Percentiles rank a stretch among this genome's conserved stretches.
Evolutionary conservation across 495 filamentous ascomycete species (phyloP).

Genomic region (Neurospora sublineolata): DNA sequence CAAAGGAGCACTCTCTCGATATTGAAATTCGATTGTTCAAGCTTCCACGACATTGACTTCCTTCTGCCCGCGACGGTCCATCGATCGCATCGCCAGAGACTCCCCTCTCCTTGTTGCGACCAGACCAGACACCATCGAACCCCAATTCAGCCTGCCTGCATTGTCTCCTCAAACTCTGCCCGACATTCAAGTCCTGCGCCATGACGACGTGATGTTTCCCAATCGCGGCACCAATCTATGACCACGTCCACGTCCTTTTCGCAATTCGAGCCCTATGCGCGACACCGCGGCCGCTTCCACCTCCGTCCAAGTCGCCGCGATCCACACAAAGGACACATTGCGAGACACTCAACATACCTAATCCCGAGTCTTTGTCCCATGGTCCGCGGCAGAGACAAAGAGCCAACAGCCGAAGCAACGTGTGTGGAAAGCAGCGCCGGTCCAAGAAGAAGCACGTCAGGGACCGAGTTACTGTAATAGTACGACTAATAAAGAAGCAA

Average conservation of each 20-base stretch:
- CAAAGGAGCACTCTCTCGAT: not conserved
- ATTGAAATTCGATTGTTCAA: not conserved
- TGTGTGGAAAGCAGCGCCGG: not conserved
- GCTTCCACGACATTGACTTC: not conserved
- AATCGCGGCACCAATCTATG: not conserved
- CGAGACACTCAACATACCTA: not conserved
- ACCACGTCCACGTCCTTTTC: not conserved
- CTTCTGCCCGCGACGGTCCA: not conserved
- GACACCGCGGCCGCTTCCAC: not conserved
- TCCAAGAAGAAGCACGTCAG: not conserved
- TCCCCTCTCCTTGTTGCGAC: not conserved
- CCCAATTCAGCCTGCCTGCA: not conserved
- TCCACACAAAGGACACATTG: not conserved
- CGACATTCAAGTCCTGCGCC: not conserved
- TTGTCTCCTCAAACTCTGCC: not conserved
- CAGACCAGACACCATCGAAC: not conserved
- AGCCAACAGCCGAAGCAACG: not conserved
- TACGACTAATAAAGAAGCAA: not conserved
- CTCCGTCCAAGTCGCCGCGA: not conserved
- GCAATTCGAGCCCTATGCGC: not conserved
- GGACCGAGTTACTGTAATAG: not conserved
- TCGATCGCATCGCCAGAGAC: not conserved
- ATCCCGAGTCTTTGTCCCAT: not conserved
- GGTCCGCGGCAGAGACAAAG: not conserved
- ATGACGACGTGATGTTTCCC: not conserved